phyloP scores from a whole-genome alignment of 2,329 filamentous ascomycete genomes.

The Aureobasidium sp. region DNA sequence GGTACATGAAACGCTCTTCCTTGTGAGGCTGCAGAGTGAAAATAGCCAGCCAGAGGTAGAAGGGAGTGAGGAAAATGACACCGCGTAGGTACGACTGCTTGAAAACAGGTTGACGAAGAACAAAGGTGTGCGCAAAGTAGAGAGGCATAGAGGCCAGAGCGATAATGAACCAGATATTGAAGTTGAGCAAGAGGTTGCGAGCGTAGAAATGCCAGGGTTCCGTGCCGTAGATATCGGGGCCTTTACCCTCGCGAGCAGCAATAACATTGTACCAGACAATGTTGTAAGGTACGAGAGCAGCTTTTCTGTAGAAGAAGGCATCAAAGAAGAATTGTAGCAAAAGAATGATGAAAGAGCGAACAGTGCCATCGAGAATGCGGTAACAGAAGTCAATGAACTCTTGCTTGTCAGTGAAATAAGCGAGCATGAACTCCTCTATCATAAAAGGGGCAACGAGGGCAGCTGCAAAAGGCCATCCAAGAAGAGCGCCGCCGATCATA shows the following conservation, averaged over 20 bases:
- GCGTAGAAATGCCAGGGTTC: constrained; percentile 97
- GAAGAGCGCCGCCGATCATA: constrained; percentile 76
- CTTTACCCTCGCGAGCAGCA: constrained; percentile 55
- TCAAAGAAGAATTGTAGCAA: constrained; percentile 66
- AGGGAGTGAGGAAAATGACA: constrained; percentile 71
- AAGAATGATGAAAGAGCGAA: constrained; percentile 61
- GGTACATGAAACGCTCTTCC: constrained; percentile 98
- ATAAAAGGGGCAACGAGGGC: constrained; percentile 77
- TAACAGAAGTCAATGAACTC: constrained; percentile 38
- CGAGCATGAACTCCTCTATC: constrained; percentile 62
- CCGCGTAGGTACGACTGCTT: constrained; percentile 67
- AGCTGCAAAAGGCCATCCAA: constrained; percentile 92
- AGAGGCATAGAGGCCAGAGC: constrained; percentile 69
- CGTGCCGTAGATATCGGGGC: constrained; percentile 88
- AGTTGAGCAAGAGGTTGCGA: constrained; percentile 85
- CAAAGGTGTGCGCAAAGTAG: constrained; percentile 63
- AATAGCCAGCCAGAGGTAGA: constrained; percentile 90
- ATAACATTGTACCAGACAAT: constrained; percentile 97
- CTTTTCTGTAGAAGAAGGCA: constrained; percentile 75
- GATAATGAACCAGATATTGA: constrained; percentile 87
- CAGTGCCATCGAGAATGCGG: constrained; percentile 59
- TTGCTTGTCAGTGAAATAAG: constrained; percentile 39
- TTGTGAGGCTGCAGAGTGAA: constrained; percentile 94
- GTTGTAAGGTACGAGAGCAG: constrained; percentile 75
- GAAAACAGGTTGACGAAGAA: constrained; percentile 54